A percentile compares a stretch with the other conserved stretches of the same genome.
These are phyloP conservation scores for Trypanosomatidae sp. DNA, from an alignment of 208 protist genomes.

Conservation along the genomic window DNA sequence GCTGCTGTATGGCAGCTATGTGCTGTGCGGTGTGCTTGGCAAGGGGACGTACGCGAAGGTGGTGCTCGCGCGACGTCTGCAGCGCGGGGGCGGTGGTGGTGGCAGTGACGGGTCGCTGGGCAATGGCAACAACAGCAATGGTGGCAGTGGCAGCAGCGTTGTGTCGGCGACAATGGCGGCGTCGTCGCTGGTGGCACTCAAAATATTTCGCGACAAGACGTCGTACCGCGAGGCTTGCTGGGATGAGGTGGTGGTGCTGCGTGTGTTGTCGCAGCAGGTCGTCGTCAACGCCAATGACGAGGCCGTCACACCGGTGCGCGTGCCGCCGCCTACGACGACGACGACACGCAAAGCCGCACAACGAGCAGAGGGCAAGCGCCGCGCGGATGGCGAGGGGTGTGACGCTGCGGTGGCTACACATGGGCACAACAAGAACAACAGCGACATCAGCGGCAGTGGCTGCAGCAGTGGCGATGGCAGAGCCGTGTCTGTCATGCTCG, in stretches of 20 bases:
- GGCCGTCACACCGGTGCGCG: too few species aligned
- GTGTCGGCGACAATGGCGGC: neutral
- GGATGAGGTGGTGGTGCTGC: conserved; percentile 49
- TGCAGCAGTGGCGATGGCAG: neutral
- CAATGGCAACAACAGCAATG: neutral
- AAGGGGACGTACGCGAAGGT: conserved; percentile 81
- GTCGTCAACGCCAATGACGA: too few species aligned
- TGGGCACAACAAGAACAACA: neutral
- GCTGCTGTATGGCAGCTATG: conserved; percentile 55
- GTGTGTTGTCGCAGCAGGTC: conserved; percentile 3
- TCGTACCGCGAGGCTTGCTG: conserved; percentile 55
- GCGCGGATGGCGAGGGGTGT: too few species aligned
- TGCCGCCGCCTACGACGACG: too few species aligned
- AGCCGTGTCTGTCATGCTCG: conserved; percentile 17
- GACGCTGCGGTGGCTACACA: too few species aligned
- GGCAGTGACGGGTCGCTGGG: neutral
- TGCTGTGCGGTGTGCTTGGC: conserved; percentile 37
- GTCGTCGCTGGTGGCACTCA: conserved; percentile 28
- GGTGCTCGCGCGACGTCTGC: conserved; percentile 19
- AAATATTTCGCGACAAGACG: conserved; percentile 64
- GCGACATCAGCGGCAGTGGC: neutral
- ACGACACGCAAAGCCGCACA: too few species aligned
- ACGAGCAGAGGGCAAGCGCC: too few species aligned
- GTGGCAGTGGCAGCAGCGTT: neutral
- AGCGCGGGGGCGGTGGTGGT: conserved; percentile 5